Conservation (phyloP, 371 early-diverging fungal genomes). For the Mortierella sp. region DNA sequence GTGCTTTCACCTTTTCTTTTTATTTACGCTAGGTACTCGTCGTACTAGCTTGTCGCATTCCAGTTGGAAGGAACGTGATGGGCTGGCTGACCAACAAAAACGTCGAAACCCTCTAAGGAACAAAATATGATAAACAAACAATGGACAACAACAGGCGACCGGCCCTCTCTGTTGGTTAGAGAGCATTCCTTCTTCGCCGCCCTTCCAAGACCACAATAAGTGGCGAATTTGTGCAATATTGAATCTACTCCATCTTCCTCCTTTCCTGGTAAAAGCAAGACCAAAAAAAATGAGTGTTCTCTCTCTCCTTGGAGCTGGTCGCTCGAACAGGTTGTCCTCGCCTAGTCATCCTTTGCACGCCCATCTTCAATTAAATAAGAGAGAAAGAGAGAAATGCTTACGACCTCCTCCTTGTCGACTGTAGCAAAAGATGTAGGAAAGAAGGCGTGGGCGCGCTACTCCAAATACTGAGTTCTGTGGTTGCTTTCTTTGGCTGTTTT, state of each 20-base stretch:
- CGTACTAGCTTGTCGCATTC: no score
- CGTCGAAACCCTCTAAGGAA: neutral
- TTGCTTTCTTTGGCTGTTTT: neutral
- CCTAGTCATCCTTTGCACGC: no score
- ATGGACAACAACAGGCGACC: neutral
- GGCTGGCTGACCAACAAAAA: neutral
- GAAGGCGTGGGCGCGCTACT: neutral
- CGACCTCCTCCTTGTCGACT: neutral
- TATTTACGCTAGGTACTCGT: neutral
- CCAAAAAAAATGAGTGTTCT: neutral
- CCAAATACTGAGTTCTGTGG: neutral
- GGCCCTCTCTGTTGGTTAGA: neutral
- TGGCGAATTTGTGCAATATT: neutral
- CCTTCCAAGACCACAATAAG: neutral
- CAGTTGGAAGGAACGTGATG: neutral
- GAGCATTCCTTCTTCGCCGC: neutral
- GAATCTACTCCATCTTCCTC: neutral
- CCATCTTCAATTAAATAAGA: neutral
- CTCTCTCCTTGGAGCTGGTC: neutral
- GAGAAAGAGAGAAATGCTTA: neutral
- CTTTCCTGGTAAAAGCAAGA: neutral
- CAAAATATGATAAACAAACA: neutral
- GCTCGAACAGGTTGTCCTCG: no score
- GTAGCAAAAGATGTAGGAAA: neutral
- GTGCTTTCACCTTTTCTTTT: neutral